Conservation (phyloP, 2,329 filamentous ascomycete genomes). For the Arthrocladium fulminans region DNA sequence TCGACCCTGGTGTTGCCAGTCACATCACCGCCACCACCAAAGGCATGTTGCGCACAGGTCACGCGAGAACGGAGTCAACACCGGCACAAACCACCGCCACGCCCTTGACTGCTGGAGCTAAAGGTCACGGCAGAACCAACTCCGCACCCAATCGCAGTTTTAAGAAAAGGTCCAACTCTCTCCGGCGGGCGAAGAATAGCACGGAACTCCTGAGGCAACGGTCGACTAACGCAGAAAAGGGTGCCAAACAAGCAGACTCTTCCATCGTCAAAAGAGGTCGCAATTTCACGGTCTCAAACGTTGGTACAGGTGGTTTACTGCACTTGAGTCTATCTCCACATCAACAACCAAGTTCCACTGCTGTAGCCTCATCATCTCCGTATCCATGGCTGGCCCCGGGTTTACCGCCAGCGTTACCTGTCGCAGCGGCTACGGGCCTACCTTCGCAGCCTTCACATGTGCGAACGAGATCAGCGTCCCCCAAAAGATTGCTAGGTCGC, state of each 20-base stretch:
- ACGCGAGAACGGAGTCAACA: conserved; percentile 19
- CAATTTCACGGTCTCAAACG: conserved; percentile 71
- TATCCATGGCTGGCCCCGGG: conserved; percentile 52
- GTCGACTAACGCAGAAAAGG: conserved; percentile 37
- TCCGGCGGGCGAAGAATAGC: conserved; percentile 42
- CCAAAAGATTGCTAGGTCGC: conserved; percentile 3
- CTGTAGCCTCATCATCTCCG: conserved; percentile 41
- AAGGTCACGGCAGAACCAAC: conserved; percentile 18
- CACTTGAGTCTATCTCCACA: conserved; percentile 60
- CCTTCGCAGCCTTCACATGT: conserved; percentile 23
- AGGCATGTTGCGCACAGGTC: conserved; percentile 8
- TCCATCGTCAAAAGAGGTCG: conserved; percentile 56
- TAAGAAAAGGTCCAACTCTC: conserved; percentile 29
- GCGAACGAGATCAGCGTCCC: conserved; percentile 11
- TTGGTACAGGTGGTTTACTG: conserved; percentile 73
- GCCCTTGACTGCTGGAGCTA: conserved; percentile 13
- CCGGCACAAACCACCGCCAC: conserved; percentile 17
- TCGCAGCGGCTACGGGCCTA: conserved; percentile 22
- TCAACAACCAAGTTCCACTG: conserved; percentile 29
- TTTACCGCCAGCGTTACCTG: conserved; percentile 30
- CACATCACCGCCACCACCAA: conserved; percentile 19
- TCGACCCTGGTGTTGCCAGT: conserved; percentile 22
- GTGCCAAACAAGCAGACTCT: conserved; percentile 52
- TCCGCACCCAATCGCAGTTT: conserved; percentile 21
- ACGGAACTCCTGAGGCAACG: conserved; percentile 40